phyloP scores from a whole-genome alignment of 257 asterid species.

The Striga asiatica region DNA sequence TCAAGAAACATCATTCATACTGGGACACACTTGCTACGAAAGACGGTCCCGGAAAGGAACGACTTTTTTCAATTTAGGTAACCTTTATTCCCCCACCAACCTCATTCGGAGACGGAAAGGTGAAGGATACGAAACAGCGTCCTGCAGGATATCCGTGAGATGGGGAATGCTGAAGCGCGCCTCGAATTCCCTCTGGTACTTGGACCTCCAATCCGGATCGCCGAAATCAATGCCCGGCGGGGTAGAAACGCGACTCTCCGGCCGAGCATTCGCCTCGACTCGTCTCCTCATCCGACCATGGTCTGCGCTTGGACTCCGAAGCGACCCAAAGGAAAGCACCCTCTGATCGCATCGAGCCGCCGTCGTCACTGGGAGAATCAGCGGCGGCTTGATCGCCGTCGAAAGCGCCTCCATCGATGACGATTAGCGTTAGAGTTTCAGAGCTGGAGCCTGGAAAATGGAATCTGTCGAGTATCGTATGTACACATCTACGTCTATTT shows the following conservation, averaged over 20 bases:
- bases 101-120: slow-evolving; percentile 81
- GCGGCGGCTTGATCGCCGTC: slow-evolving; percentile 39
- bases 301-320: neutral
- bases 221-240: slow-evolving; percentile 36
- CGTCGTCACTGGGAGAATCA: slow-evolving; percentile 18
- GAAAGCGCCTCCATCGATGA: slow-evolving; percentile 43
- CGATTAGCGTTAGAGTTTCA: neutral
- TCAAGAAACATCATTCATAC: neutral
- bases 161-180: slow-evolving; percentile 69
- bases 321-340: slow-evolving; percentile 2
- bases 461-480: neutral
- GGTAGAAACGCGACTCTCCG: slow-evolving; percentile 15
- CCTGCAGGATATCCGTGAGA: slow-evolving; percentile 40
- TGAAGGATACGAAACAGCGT: slow-evolving; percentile 63
- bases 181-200: slow-evolving; percentile 56
- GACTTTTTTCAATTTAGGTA: neutral
- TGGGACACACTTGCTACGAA: neutral
- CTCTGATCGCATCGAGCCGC: slow-evolving; percentile 17
- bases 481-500: neutral
- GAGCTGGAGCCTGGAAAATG: neutral
- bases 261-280: slow-evolving; percentile 20
- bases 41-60: neutral
- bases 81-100: slow-evolving; percentile 17
- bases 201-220: slow-evolving; percentile 75
- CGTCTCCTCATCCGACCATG: slow-evolving; percentile 10